Evolutionary conservation across 768 basidiomycete genomes (phyloP).

Genomic region (Mrakia frigida): DNA sequence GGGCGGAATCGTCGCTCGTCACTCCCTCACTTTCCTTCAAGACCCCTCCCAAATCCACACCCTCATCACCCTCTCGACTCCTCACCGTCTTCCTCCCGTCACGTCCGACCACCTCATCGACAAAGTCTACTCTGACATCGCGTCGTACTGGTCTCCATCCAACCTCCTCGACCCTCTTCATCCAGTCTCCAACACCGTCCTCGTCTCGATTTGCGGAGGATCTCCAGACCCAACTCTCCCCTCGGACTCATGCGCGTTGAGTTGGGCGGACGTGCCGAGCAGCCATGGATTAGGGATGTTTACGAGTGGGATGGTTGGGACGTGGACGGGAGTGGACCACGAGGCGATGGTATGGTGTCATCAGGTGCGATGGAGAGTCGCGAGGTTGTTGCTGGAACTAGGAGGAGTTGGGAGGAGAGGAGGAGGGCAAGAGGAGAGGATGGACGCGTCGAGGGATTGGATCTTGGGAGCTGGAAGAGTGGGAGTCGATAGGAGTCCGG

Average conservation of each 20-base stretch:
- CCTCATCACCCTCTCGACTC: constrained; percentile 94
- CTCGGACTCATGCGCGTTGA: constrained; percentile 76
- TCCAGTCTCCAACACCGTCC: constrained; percentile 20
- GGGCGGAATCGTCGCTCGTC: constrained; percentile 87
- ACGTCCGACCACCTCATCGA: constrained; percentile 78
- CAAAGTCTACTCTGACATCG: constrained; percentile 55
- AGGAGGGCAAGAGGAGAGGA: constrained; percentile 47
- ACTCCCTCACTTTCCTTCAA: constrained; percentile 59
- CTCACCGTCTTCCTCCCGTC: constrained; percentile 79
- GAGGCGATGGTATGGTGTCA: constrained; percentile 98
- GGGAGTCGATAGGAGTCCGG: constrained; percentile 45
- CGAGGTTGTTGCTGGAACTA: constrained; percentile 65
- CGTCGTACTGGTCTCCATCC: constrained; percentile 52
- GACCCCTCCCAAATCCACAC: constrained; percentile 52
- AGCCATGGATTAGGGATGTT: constrained; percentile 51
- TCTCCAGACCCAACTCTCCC: constrained; percentile 86
- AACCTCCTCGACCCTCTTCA: constrained; percentile 33
- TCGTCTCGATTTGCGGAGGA: constrained; percentile 85
- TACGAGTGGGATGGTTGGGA: constrained; percentile 79
- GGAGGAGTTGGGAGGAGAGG: constrained; percentile 32
- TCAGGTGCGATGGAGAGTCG: constrained; percentile 86
- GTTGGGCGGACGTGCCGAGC: constrained; percentile 37
- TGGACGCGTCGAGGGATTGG: constrained; percentile 52
- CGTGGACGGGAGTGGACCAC: constrained; percentile 93
- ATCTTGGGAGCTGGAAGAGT: constrained; percentile 50